phyloP scores from a whole-genome alignment of 805 yeast genomes.

The Ascoidea tarda region DNA sequence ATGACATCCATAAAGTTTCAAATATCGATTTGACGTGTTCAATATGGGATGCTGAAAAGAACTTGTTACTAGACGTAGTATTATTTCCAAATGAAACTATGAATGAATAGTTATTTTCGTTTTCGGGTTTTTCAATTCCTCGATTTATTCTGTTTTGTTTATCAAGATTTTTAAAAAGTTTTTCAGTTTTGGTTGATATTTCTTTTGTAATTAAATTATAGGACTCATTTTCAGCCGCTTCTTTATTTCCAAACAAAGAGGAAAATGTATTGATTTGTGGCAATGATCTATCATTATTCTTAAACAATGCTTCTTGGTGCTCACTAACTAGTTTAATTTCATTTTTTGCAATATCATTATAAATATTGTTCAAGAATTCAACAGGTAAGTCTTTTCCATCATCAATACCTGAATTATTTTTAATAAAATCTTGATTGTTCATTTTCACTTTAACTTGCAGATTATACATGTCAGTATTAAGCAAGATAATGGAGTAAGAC shows the following conservation, averaged over 20 bases:
- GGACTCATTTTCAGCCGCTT: slow-evolving; percentile 58
- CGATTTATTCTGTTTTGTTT: slow-evolving; percentile 12
- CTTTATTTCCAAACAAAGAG: slow-evolving; percentile 56
- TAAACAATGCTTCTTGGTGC: slow-evolving; percentile 79
- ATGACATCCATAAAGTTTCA: slow-evolving; percentile 94
- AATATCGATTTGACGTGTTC: slow-evolving; percentile 90
- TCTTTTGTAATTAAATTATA: slow-evolving; percentile 88
- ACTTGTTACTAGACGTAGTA: slow-evolving; percentile 3
- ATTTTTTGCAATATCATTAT: slow-evolving; percentile 61
- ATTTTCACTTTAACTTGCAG: slow-evolving; percentile 74
- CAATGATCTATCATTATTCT: slow-evolving; percentile 37
- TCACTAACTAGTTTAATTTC: slow-evolving; percentile 90
- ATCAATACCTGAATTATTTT: slow-evolving; percentile 84
- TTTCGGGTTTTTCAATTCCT: neutral
- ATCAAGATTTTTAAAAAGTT: slow-evolving; percentile 56
- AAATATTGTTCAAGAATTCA: slow-evolving; percentile 56
- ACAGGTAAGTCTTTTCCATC: slow-evolving; percentile 76
- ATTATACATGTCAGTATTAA: slow-evolving; percentile 91
- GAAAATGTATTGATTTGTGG: slow-evolving; percentile 24
- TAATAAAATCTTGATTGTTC: slow-evolving; percentile 78
- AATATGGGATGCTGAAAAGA: slow-evolving; percentile 67
- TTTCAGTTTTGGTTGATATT: slow-evolving; percentile 80
- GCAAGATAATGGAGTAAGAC: slow-evolving; percentile 82
- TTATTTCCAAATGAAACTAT: slow-evolving; percentile 1
- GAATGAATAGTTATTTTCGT: neutral